phyloP scores from a whole-genome alignment of 1,139 yeast genomes.

The Yamadazyma mexicana region DNA sequence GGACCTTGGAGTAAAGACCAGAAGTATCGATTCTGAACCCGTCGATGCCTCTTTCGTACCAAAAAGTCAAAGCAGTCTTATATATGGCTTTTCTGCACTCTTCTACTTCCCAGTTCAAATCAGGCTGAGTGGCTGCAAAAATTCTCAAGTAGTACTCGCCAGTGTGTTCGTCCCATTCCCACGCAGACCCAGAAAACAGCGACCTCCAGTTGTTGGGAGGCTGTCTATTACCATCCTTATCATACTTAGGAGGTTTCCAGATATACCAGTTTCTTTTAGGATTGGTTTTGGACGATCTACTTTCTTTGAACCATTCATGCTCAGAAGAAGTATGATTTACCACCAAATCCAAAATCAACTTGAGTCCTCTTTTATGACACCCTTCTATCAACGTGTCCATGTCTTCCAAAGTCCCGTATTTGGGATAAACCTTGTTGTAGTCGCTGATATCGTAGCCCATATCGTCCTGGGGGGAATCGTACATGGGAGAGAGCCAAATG shows the following conservation, averaged over 20 bases:
- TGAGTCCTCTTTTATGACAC: constrained; percentile 50
- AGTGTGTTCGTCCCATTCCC: constrained; percentile 55
- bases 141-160: constrained; percentile 54
- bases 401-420: constrained; percentile 55
- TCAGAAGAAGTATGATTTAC: constrained; percentile 58
- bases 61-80: constrained; percentile 47
- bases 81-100: constrained; percentile 52
- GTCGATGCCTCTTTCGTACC: constrained; percentile 58
- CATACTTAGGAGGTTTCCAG: constrained; percentile 53
- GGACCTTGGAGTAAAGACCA: constrained; percentile 51
- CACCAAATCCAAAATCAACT: constrained; percentile 54
- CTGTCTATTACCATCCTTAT: constrained; percentile 45
- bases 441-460: constrained; percentile 65
- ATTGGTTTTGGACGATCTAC: constrained; percentile 48
- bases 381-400: constrained; percentile 50
- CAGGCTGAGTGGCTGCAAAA: constrained; percentile 56
- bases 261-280: constrained; percentile 65
- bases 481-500: constrained; percentile 60
- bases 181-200: constrained; percentile 53
- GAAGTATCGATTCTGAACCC: constrained; percentile 62
- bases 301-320: constrained; percentile 60
- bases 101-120: constrained; percentile 60
- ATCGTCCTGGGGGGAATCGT: constrained; percentile 59
- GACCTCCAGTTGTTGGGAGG: constrained; percentile 62
- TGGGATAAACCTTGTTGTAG: constrained; percentile 50